Base-by-base conservation (phyloP, 768 basidiomycete species). In the Pleurotus pulmonarius region DNA sequence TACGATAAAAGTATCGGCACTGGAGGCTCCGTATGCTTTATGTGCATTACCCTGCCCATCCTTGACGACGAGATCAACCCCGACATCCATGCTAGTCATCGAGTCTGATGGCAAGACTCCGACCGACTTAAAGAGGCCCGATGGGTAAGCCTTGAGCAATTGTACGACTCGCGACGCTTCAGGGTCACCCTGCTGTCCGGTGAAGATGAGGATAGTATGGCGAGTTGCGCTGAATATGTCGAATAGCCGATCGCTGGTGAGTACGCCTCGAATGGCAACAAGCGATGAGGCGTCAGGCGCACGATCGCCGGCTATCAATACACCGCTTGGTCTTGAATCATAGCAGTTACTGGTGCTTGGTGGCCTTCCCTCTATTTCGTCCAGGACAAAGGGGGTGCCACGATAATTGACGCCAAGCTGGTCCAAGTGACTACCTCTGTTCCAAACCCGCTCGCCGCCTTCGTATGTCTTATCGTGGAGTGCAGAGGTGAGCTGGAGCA, bases 331-430 rank as follows among this genome's bases (percentile, higher is more conserved):
- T 18, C 26, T 18, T 8, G 63, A 58, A 37, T 68, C 71, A 54
- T 74, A 67, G 13, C 63, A 29, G 34, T 34, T 34, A 5, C 15
- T 26, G 20, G 13, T 15, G n/a, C 8, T 5, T 12, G 34, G 37
- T 22, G n/a, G 47, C 6, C 22, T 22, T 5, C 52, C 11, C 41
- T n/a, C 38, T 2, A 13, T 15, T 16, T 41, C 52, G 52, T 54
- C 52, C 15, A 44, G 15, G 12, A 40, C 1, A 7, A 73, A 62
- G 18, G 73, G 65, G 13, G 41, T 40, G 60, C 48, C 51, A 11
- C 71, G 61, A 47, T 58, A 73, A 43, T 73, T 74, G 26, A 70
- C 61, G 15, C 68, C 66, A 22, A 70, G 63, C 62, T 60, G 61
- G 9, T 8, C 72, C 54, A 15, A 55, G 56, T 15, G 51, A 18